Percentiles rank a stretch among this genome's conserved stretches.
phyloP scores from a whole-genome alignment of 1,284 basidiomycete species.

The Sporisorium exsertum region DNA sequence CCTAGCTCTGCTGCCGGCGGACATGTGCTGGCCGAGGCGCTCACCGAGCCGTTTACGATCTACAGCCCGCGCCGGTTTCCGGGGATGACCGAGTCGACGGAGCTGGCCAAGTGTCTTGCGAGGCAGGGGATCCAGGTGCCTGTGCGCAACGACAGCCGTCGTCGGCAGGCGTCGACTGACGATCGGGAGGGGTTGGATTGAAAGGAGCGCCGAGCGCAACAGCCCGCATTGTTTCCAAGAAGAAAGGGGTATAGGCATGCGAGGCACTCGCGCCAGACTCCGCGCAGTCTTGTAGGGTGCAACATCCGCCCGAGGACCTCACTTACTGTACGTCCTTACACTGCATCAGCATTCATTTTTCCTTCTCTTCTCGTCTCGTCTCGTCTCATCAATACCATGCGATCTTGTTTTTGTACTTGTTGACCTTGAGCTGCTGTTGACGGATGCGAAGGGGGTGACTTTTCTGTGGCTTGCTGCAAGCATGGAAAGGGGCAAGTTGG shows the following conservation, averaged over 20 bases:
- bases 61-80: slow-evolving; percentile 48
- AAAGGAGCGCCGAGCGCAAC: not conserved
- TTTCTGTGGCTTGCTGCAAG: too few species aligned
- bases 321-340: too few species aligned
- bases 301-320: too few species aligned
- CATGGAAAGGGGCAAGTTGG: too few species aligned
- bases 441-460: too few species aligned
- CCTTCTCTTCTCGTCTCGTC: too few species aligned
- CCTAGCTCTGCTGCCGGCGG: slow-evolving; percentile 9
- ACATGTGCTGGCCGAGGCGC: slow-evolving; percentile 30
- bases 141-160: slow-evolving; percentile 50
- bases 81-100: slow-evolving; percentile 54
- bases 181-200: slow-evolving; percentile 3
- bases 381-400: too few species aligned
- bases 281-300: too few species aligned
- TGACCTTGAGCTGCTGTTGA: not conserved
- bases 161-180: slow-evolving; percentile 12
- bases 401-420: too few species aligned
- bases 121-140: slow-evolving; percentile 56
- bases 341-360: too few species aligned
- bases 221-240: not conserved
- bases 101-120: slow-evolving; percentile 50
- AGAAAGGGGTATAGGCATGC: too few species aligned
- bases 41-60: slow-evolving; percentile 43
- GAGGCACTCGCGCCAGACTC: too few species aligned